A percentile compares a stretch with the other conserved stretches of the same genome.
These are phyloP conservation scores for Ustilago cynodontis DNA, from an alignment of 1,284 basidiomycete genomes.

Conservation along the genomic window DNA sequence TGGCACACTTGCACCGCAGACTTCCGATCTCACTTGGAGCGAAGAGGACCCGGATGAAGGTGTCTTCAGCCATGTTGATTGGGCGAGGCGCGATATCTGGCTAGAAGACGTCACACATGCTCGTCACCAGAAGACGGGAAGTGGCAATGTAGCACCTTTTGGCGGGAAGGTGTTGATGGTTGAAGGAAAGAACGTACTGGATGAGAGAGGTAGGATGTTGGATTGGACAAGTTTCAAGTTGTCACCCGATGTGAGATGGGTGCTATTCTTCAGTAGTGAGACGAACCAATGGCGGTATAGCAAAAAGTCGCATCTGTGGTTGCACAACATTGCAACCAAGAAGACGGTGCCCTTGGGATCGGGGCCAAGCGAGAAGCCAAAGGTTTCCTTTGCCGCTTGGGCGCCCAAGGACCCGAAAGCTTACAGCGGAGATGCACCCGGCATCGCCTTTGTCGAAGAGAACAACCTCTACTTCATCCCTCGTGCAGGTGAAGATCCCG, in stretches of 20 bases:
- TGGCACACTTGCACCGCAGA: conserved; percentile 47
- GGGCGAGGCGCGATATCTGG: conserved; percentile 50
- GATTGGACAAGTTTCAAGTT: conserved; percentile 53
- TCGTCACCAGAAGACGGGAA: conserved; percentile 45
- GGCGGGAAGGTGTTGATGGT: conserved; percentile 57
- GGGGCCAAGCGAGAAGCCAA: conserved; percentile 23
- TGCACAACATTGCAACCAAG: conserved; percentile 78
- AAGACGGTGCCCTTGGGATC: conserved; percentile 75
- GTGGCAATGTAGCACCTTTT: conserved; percentile 52
- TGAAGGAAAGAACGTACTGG: conserved; percentile 52
- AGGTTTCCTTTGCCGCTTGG: conserved; percentile 45
- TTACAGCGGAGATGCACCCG: conserved; percentile 16
- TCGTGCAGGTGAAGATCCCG: conserved; percentile 71
- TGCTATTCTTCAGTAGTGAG: conserved; percentile 55
- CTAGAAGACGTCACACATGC: conserved; percentile 64
- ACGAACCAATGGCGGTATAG: conserved; percentile 90
- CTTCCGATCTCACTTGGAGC: conserved; percentile 41
- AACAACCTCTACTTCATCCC: conserved; percentile 59
- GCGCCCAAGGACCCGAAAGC: conserved; percentile 22
- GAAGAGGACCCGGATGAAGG: conserved; percentile 61
- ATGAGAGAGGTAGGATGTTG: conserved; percentile 42
- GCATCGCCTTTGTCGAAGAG: conserved; percentile 54
- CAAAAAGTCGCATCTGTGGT: conserved; percentile 86
- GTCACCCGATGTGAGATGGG: conserved; percentile 54
- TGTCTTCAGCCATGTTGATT: conserved; percentile 61